Conservation (phyloP, 139 green algal genomes). For the Asterochloris erici region DNA sequence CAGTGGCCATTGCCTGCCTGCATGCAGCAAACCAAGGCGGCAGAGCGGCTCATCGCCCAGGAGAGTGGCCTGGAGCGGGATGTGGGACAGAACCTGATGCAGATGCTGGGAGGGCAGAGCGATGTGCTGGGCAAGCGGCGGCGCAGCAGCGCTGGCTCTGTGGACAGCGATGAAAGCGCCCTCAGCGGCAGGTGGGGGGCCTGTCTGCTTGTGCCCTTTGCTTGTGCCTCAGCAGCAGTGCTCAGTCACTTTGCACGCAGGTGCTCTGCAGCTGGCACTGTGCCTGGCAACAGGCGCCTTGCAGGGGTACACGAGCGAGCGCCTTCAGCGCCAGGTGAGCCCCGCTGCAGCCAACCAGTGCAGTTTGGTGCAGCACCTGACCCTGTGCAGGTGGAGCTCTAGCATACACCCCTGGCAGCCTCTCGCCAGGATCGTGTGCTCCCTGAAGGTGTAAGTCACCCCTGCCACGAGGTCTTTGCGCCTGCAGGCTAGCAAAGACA, state of each 20-base stretch:
- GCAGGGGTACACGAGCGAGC: no score
- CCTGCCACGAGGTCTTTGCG: no score
- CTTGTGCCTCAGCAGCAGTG: background rate
- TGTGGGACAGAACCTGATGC: constrained; percentile 21
- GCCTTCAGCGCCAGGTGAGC: no score
- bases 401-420: no score
- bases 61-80: constrained; percentile 17
- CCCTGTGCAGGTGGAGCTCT: no score
- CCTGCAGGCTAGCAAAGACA: no score
- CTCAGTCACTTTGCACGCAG: background rate
- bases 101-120: constrained; percentile 12
- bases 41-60: constrained; percentile 7
- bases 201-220: background rate
- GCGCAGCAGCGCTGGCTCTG: background rate
- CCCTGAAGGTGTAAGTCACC: no score
- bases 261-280: background rate
- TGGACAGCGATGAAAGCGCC: background rate
- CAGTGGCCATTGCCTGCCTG: background rate
- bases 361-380: no score
- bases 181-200: constrained; percentile 5
- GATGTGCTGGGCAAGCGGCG: constrained; percentile 5
- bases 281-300: no score
- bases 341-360: no score
- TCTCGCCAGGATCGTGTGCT: no score
- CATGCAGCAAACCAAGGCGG: background rate